Conservation (phyloP, 768 basidiomycete species). For the Mycena crocata region DNA sequence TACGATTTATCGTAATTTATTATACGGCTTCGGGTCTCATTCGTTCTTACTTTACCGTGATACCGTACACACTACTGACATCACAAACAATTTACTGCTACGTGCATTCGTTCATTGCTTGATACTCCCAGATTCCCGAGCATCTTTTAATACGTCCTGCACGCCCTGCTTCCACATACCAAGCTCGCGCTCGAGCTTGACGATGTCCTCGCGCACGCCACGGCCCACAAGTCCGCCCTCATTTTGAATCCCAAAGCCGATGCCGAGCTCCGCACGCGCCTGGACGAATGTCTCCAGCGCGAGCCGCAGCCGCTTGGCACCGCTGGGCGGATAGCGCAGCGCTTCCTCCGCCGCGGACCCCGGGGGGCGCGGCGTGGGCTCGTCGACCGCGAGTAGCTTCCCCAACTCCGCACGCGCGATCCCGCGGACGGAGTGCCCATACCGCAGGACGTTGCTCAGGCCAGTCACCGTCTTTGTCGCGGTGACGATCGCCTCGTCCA, state of each 20-base stretch:
- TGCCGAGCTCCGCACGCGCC: slow-evolving; percentile 68
- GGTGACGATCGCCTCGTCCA: slow-evolving; percentile 74
- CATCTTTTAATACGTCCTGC: slow-evolving; percentile 65
- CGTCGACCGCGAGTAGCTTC: slow-evolving; percentile 84
- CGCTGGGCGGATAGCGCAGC: slow-evolving; percentile 72
- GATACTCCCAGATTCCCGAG: not conserved
- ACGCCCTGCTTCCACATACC: slow-evolving; percentile 76
- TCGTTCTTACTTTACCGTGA: slow-evolving; percentile 7
- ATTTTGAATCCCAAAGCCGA: slow-evolving; percentile 79
- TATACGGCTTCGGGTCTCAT: not conserved
- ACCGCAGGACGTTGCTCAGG: slow-evolving; percentile 60
- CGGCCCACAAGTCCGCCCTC: slow-evolving; percentile 80
- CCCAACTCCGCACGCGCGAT: slow-evolving; percentile 84
- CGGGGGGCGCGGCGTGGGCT: slow-evolving; percentile 58
- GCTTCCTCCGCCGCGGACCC: slow-evolving; percentile 31
- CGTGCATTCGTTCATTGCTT: not conserved
- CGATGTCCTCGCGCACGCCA: slow-evolving; percentile 68
- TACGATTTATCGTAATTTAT: slow-evolving; percentile 21
- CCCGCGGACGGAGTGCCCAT: slow-evolving; percentile 83
- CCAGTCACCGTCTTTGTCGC: slow-evolving; percentile 68
- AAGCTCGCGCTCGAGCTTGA: slow-evolving; percentile 78
- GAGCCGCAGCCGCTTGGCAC: slow-evolving; percentile 68
- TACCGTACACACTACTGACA: not conserved
- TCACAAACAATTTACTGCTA: not conserved
- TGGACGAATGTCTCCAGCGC: slow-evolving; percentile 73